These are phyloP conservation scores for Podospora sp. DNA, from an alignment of 495 filamentous ascomycete genomes.

Conservation along the genomic window DNA sequence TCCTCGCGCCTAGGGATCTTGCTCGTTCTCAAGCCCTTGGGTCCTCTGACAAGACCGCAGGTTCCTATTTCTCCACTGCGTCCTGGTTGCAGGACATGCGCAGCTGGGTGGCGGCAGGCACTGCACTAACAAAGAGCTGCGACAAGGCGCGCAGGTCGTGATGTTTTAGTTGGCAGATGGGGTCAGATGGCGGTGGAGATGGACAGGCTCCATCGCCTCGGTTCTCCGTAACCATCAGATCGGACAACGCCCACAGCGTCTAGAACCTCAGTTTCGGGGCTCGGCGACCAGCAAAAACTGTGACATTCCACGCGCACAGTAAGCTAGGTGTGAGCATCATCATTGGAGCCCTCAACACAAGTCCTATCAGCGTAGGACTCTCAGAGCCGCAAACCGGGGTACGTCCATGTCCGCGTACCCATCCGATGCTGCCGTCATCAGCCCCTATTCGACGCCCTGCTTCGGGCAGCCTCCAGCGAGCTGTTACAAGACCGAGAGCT, in stretches of 20 bases:
- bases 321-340: neutral
- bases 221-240: neutral
- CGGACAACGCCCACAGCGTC: no score
- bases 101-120: neutral
- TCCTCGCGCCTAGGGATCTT: neutral
- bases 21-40: neutral
- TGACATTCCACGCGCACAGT: neutral
- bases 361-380: constrained; percentile 27
- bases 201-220: neutral
- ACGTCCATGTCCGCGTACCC: no score
- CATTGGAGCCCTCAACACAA: constrained; percentile 9
- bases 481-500: neutral
- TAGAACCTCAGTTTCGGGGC: neutral
- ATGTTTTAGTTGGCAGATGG: neutral
- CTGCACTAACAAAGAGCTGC: neutral
- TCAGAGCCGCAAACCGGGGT: constrained; percentile 20
- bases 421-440: constrained; percentile 3
- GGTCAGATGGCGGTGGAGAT: no score
- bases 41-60: neutral
- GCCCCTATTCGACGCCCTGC: constrained; percentile 3
- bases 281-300: neutral
- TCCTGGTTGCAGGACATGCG: neutral
- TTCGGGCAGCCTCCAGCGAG: neutral
- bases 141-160: neutral
- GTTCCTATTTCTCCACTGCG: neutral